phyloP scores from a whole-genome alignment of 352 stramenopile species.

The Phytophthora fragariaefolia region DNA sequence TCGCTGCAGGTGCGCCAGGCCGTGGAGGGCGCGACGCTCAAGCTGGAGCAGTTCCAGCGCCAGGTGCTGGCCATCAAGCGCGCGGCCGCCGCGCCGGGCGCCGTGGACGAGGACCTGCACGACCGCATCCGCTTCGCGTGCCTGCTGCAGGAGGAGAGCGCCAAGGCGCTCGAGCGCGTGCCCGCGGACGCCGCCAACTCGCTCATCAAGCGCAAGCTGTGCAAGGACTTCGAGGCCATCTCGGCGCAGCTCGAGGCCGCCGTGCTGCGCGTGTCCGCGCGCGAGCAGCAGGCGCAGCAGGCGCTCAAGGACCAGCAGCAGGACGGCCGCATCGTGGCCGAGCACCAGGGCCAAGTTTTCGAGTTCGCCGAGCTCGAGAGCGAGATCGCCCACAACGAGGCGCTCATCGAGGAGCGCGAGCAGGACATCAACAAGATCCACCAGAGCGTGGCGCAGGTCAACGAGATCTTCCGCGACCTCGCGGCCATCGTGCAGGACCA shows the following conservation, averaged over 20 bases:
- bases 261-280: slow-evolving; percentile 67
- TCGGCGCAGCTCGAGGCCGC: slow-evolving; percentile 74
- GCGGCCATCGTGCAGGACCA: slow-evolving; percentile 88
- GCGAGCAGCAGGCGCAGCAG: slow-evolving; percentile 69
- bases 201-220: slow-evolving; percentile 82
- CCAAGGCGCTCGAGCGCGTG: slow-evolving; percentile 62
- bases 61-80: slow-evolving; percentile 85
- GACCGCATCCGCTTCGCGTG: slow-evolving; percentile 88
- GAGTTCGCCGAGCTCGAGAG: slow-evolving; percentile 85
- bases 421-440: slow-evolving; percentile 90
- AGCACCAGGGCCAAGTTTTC: slow-evolving; percentile 78
- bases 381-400: slow-evolving; percentile 89
- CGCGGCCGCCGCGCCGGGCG: slow-evolving; percentile 34
- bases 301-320: slow-evolving; percentile 50
- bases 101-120: slow-evolving; percentile 78
- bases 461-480: slow-evolving; percentile 92
- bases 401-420: slow-evolving; percentile 89
- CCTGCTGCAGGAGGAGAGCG: slow-evolving; percentile 83
- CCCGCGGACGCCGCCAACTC: slow-evolving; percentile 65
- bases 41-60: slow-evolving; percentile 86
- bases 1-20: slow-evolving; percentile 50
- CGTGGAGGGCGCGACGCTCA: slow-evolving; percentile 73
- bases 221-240: slow-evolving; percentile 84
- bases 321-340: slow-evolving; percentile 60
- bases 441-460: slow-evolving; percentile 89